Evolutionary conservation across 73 alveolate species (phyloP), one percentile per base, ranked within the genome.

Genomic region (Tetrahymena malaccensis): DNA sequence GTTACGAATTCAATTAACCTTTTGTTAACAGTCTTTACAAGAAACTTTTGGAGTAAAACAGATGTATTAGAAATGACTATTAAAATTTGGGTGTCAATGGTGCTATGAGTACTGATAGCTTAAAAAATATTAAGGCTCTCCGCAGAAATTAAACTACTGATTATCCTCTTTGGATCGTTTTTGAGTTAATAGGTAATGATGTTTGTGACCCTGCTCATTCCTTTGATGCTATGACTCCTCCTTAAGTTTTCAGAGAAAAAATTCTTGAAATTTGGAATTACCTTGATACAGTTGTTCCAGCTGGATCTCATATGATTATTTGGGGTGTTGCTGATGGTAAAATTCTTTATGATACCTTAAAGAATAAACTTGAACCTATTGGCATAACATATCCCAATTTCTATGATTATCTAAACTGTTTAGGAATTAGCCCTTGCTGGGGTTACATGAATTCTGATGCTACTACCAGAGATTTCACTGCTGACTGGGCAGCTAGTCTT

Each of bases 401-500:
- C 55, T 93, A 93, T 93, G 96, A 93, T 84, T 93, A 93, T 37
- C 21, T 93, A 2, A 93, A 93, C 22, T 93, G 96, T 44, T 44
- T 93, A 38, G 96, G 84, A 19, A 27, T 93, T 38, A 43, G 93
- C n/a, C 96, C 96, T 43, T 93, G 96, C 40, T 38, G 94, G 94
- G 96, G 96, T 19, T 93, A 84, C 55, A 93, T 93, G 96, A 93
- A 93, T 94, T 25, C 96, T 3, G 40, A 93, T 25, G 93, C 84
- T 43, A 19, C 95, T 4, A 93, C 93, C 0, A 93, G 96, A 55
- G 85, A 93, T 4, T 37, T 44, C 25, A 43, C 93, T 38, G 50
- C 55, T 43, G 85, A 38, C 10, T 43, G 94, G 44, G 96, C 96
- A 16, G 96, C 85, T 21, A 6, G 27, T 44, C 84, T 93, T 38